These are phyloP conservation scores for Sugiyamaella novakii DNA, from an alignment of 1,139 yeast species.

Conservation along the genomic window DNA sequence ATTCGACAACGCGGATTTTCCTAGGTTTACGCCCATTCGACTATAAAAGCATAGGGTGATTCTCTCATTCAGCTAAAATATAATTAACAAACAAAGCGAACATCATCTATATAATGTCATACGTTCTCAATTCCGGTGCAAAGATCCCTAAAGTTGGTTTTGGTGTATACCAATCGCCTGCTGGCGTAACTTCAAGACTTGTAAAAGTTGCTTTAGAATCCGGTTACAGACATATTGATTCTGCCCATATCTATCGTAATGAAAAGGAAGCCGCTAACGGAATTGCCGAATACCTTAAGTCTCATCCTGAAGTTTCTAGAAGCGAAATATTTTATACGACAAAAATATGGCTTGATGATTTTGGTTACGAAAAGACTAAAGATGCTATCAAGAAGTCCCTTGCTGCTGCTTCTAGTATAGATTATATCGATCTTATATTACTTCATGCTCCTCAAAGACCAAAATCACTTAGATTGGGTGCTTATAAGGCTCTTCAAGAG, in stretches of 20 bases:
- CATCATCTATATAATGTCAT: not conserved
- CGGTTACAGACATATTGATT: conserved; percentile 48
- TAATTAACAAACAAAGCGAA: not conserved
- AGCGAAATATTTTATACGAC: conserved; percentile 45
- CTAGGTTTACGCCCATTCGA: too few species aligned
- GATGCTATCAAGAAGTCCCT: conserved; percentile 47
- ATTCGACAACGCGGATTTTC: too few species aligned
- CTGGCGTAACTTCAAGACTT: conserved; percentile 33
- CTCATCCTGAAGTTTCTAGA: conserved; percentile 51
- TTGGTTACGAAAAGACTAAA: conserved; percentile 17
- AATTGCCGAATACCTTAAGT: conserved; percentile 40
- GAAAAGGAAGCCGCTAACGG: conserved; percentile 44
- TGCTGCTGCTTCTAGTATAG: conserved; percentile 51
- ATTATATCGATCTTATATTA: conserved; percentile 51
- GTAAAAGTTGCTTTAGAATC: conserved; percentile 34
- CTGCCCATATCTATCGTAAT: conserved; percentile 44
- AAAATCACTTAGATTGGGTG: conserved; percentile 39
- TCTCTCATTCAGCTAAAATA: not conserved
- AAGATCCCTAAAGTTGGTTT: conserved; percentile 60
- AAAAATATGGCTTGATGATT: conserved; percentile 32
- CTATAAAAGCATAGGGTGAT: too few species aligned
- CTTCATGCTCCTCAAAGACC: conserved; percentile 44
- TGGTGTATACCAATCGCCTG: conserved; percentile 56
- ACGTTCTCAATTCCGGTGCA: conserved; percentile 41
- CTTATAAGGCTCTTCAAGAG: conserved; percentile 50